Percentiles rank a stretch among this genome's conserved stretches.
phyloP scores from a whole-genome alignment of 805 yeast genomes.

The Ogataea henricii region DNA sequence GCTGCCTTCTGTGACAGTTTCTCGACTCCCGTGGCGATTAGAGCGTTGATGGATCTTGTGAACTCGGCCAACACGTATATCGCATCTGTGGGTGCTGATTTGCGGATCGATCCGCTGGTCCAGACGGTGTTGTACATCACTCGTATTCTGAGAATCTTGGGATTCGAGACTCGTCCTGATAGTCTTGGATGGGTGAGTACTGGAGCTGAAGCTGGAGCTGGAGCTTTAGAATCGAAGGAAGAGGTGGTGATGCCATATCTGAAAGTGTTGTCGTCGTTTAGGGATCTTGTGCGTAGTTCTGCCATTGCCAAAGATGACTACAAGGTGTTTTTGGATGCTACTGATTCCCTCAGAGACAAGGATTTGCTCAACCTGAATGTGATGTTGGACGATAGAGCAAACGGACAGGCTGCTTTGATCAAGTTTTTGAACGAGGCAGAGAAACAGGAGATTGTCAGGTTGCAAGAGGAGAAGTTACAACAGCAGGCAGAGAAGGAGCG shows the following conservation, averaged over 20 bases:
- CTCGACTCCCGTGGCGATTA: slow-evolving; percentile 74
- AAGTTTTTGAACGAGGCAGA: slow-evolving; percentile 77
- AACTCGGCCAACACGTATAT: slow-evolving; percentile 74
- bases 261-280: slow-evolving; percentile 71
- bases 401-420: slow-evolving; percentile 75
- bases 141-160: slow-evolving; percentile 68
- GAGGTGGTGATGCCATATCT: slow-evolving; percentile 79
- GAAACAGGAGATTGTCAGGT: slow-evolving; percentile 59
- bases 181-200: slow-evolving; percentile 73
- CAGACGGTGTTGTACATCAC: slow-evolving; percentile 71
- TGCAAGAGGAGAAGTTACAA: slow-evolving; percentile 60
- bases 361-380: slow-evolving; percentile 77
- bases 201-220: slow-evolving; percentile 19
- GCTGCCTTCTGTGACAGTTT: slow-evolving; percentile 86
- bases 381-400: slow-evolving; percentile 84
- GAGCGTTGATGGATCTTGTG: slow-evolving; percentile 66
- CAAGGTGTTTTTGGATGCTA: slow-evolving; percentile 58
- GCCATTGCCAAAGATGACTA: slow-evolving; percentile 65
- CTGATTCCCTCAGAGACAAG: slow-evolving; percentile 72
- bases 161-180: slow-evolving; percentile 72
- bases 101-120: slow-evolving; percentile 65
- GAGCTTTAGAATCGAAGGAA: slow-evolving; percentile 46
- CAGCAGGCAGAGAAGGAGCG: slow-evolving; percentile 37
- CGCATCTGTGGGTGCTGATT: slow-evolving; percentile 47
- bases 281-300: slow-evolving; percentile 75